Percentiles rank a stretch among this genome's conserved stretches.
phyloP scores from a whole-genome alignment of 345 rosid species.

The Passiflora organensis region DNA sequence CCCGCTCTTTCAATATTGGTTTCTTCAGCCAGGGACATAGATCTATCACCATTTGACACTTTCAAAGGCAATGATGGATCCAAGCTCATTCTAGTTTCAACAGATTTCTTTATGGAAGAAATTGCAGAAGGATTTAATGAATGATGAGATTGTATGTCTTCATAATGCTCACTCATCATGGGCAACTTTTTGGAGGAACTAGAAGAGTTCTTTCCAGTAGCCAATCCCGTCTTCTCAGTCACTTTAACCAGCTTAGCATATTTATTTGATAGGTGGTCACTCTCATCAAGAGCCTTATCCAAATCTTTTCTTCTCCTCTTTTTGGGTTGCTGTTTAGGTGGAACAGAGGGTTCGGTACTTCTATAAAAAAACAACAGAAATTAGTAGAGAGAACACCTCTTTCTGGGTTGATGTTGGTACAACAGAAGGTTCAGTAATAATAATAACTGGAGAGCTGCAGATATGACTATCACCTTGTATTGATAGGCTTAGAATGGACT shows the following conservation, averaged over 20 bases:
- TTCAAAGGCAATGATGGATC: constrained; percentile 38
- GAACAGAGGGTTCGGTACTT: constrained; percentile 53
- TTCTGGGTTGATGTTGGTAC: too few species aligned
- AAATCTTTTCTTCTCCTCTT: constrained; percentile 79
- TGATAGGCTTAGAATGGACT: too few species aligned
- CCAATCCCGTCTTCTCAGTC: constrained; percentile 31
- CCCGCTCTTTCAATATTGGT: constrained; percentile 50
- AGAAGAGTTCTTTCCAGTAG: constrained; percentile 28
- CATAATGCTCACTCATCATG: constrained; percentile 24
- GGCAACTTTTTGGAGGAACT: constrained; percentile 31
- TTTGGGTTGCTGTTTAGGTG: constrained; percentile 58
- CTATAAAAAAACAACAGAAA: constrained; percentile 16
- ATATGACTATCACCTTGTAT: not conserved
- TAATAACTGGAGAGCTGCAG: not conserved
- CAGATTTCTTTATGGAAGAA: constrained; percentile 50
- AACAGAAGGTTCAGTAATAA: too few species aligned
- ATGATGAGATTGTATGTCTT: constrained; percentile 38
- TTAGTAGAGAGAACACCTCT: constrained; percentile 8
- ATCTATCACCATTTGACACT: constrained; percentile 40
- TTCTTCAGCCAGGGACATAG: constrained; percentile 32
- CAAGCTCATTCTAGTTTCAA: constrained; percentile 37
- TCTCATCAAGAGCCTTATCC: constrained; percentile 41
- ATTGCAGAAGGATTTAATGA: constrained; percentile 36
- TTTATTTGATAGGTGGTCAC: constrained; percentile 43
- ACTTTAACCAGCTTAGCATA: constrained; percentile 51